Conservation (phyloP, 805 yeast genomes). For the Hanseniaspora meyeri region DNA sequence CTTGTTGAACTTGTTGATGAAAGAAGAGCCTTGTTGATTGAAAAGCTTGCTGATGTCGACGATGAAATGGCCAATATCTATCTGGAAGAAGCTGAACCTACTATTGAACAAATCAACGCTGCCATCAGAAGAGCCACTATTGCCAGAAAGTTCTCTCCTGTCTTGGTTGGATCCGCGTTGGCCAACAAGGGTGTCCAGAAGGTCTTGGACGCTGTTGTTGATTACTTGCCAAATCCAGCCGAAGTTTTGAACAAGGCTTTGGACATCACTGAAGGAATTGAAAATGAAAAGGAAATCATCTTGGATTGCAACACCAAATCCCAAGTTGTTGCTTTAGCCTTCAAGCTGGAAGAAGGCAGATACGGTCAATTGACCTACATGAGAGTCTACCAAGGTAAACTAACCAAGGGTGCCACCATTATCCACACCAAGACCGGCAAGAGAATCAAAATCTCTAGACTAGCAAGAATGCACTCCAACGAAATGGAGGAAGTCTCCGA, state of each 20-base stretch:
- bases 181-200: slow-evolving; percentile 95
- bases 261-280: slow-evolving; percentile 46
- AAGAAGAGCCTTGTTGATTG: slow-evolving; percentile 73
- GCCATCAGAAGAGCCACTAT: slow-evolving; percentile 94
- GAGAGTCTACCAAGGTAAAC: slow-evolving; percentile 91
- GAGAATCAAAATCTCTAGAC: slow-evolving; percentile 80
- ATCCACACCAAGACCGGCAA: slow-evolving; percentile 85
- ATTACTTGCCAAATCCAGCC: slow-evolving; percentile 88
- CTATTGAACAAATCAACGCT: slow-evolving; percentile 64
- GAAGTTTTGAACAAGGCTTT: slow-evolving; percentile 85
- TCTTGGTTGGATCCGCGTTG: slow-evolving; percentile 96
- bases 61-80: slow-evolving; percentile 91
- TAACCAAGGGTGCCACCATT: slow-evolving; percentile 82
- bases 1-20: slow-evolving; percentile 76
- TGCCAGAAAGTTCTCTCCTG: slow-evolving; percentile 95
- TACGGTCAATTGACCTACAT: slow-evolving; percentile 95
- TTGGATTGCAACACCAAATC: slow-evolving; percentile 58
- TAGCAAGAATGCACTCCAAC: slow-evolving; percentile 96
- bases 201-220: slow-evolving; percentile 90
- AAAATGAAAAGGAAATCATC: slow-evolving; percentile 55
- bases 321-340: slow-evolving; percentile 95
- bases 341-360: slow-evolving; percentile 95
- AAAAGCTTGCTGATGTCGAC: slow-evolving; percentile 94
- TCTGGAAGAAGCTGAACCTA: slow-evolving; percentile 81
- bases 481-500: slow-evolving; percentile 98